phyloP scores from a whole-genome alignment of 2,329 filamentous ascomycete genomes.

The Mollisia scopiformis region DNA sequence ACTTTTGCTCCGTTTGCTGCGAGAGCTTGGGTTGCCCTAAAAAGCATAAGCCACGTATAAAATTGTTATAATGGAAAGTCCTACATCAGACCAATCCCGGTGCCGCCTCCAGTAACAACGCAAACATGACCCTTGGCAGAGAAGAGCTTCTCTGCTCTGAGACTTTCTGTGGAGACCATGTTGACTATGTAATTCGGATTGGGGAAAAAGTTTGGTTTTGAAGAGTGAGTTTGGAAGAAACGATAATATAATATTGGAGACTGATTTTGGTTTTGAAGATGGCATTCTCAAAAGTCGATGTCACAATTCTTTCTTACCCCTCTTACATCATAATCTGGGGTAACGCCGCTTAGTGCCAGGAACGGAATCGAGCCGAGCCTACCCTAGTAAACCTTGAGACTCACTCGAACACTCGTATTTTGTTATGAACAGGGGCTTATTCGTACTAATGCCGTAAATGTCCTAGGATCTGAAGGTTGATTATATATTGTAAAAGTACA shows the following conservation, averaged over 20 bases:
- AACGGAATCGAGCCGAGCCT: no score
- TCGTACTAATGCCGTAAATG: no score
- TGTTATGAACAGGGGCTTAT: no score
- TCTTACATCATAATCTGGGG: background rate
- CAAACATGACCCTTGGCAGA: slow-evolving; percentile 46
- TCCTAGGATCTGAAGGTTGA: no score
- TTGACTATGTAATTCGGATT: background rate
- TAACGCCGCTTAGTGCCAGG: background rate
- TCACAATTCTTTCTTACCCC: background rate
- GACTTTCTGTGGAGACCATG: slow-evolving; percentile 27
- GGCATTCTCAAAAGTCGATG: background rate
- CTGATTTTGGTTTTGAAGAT: background rate
- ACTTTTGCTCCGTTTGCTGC: slow-evolving; percentile 39
- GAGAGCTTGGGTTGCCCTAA: slow-evolving; percentile 37
- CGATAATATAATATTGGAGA: background rate
- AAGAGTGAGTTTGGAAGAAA: background rate
- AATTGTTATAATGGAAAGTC: slow-evolving; percentile 31
- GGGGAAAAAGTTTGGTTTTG: background rate
- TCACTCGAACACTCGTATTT: no score
- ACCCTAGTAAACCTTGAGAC: no score
- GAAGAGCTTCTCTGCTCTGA: slow-evolving; percentile 50
- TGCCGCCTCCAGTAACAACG: slow-evolving; percentile 52
- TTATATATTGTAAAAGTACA: no score
- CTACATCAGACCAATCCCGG: slow-evolving; percentile 40
- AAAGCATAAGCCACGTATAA: slow-evolving; percentile 31